Conservation (phyloP, 75 land plant genomes). For the Picea glauca region DNA sequence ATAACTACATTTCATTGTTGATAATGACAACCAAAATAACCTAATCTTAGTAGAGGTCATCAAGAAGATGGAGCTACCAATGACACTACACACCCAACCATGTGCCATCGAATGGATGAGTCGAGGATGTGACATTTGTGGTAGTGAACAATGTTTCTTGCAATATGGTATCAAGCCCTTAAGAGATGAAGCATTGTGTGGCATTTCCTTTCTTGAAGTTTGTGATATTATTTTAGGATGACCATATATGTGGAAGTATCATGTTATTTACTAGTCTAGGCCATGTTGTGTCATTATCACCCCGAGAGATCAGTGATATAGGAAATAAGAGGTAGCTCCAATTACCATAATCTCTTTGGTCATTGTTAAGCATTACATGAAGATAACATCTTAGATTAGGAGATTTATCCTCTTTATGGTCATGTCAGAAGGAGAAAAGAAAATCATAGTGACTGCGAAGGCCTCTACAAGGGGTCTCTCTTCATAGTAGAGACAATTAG, state of each 20-base stretch:
- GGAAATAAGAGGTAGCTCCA: neutral
- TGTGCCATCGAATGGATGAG: neutral
- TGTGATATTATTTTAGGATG: neutral
- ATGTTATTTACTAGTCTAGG: neutral
- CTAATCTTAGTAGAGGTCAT: neutral
- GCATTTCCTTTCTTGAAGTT: neutral
- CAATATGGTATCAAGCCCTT: neutral
- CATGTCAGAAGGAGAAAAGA: neutral
- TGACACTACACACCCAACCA: neutral
- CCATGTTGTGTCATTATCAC: neutral
- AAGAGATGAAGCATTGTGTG: neutral
- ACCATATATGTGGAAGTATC: neutral
- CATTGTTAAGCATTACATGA: neutral
- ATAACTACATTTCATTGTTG: too few species aligned
- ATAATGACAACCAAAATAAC: too few species aligned
- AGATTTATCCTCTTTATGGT: neutral
- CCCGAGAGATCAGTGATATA: neutral
- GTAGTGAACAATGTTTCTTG: neutral
- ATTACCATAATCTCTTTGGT: neutral
- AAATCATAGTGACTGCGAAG: neutral
- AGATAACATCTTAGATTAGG: neutral
- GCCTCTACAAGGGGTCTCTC: neutral
- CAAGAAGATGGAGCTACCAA: neutral
- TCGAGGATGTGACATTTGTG: neutral
- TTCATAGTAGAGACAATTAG: neutral